Conservation (phyloP, 495 filamentous ascomycete genomes). For the Penicillium taxi region DNA sequence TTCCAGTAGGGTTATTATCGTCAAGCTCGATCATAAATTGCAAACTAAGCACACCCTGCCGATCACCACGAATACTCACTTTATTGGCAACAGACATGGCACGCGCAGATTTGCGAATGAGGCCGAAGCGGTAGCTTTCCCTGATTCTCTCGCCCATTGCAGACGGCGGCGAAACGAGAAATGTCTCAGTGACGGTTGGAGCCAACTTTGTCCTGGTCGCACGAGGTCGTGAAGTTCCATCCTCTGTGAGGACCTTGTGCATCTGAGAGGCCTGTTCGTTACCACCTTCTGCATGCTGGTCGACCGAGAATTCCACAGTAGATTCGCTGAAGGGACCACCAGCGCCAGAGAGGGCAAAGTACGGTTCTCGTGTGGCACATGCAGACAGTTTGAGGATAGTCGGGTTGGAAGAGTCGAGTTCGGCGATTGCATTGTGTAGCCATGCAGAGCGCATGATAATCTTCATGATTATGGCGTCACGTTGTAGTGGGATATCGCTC, state of each 20-base stretch:
- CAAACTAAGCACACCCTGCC: slow-evolving; percentile 81
- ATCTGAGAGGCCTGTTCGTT: slow-evolving; percentile 12
- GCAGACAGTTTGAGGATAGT: slow-evolving; percentile 55
- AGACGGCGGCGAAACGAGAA: slow-evolving; percentile 38
- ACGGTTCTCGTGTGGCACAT: slow-evolving; percentile 52
- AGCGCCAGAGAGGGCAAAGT: slow-evolving; percentile 61
- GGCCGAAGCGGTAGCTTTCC: slow-evolving; percentile 65
- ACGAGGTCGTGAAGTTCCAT: slow-evolving; percentile 30
- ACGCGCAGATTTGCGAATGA: slow-evolving; percentile 72
- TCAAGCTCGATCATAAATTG: slow-evolving; percentile 92
- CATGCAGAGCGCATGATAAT: slow-evolving; percentile 85
- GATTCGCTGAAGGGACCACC: slow-evolving; percentile 71
- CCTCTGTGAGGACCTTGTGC: slow-evolving; percentile 25
- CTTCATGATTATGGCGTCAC: slow-evolving; percentile 74
- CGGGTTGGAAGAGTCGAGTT: slow-evolving; percentile 68
- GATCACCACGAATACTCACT: slow-evolving; percentile 82
- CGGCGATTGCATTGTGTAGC: slow-evolving; percentile 75
- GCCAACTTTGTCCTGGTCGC: slow-evolving; percentile 41
- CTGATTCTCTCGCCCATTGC: slow-evolving; percentile 32
- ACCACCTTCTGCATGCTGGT: slow-evolving; percentile 41
- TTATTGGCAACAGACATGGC: slow-evolving; percentile 90
- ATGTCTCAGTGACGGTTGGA: slow-evolving; percentile 44
- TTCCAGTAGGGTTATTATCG: slow-evolving; percentile 21
- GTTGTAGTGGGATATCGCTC: slow-evolving; percentile 74
- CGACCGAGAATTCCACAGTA: slow-evolving; percentile 74